Evolutionary conservation across 108 stramenopile genomes (phyloP).

Genomic region (Skeletonema potamos): DNA sequence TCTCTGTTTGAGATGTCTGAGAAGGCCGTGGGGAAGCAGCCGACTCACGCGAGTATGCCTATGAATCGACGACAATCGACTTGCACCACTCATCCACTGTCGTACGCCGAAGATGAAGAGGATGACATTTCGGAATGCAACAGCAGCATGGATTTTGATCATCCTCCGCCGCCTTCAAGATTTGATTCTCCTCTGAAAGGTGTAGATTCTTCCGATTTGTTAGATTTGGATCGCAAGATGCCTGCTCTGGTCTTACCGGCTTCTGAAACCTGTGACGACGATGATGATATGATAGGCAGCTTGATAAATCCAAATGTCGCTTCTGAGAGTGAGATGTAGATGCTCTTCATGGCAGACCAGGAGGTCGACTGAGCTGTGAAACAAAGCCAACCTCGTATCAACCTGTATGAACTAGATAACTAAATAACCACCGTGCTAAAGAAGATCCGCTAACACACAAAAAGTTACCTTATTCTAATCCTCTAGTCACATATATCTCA

Average conservation of each 20-base stretch:
- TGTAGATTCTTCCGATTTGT: too few relatives aligned
- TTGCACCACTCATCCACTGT: neutral
- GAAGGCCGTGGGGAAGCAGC: neutral
- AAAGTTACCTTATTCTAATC: neutral
- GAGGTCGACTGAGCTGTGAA: neutral
- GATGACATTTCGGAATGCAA: neutral
- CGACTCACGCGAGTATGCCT: too few relatives aligned
- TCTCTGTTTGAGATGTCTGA: neutral
- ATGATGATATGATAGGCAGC: too few relatives aligned
- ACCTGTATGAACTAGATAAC: neutral
- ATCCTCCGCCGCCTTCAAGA: neutral
- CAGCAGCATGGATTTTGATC: neutral
- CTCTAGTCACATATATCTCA: slow-evolving; percentile 42
- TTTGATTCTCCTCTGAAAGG: neutral
- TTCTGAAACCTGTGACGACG: neutral
- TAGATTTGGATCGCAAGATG: neutral
- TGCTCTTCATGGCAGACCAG: neutral
- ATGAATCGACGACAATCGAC: neutral
- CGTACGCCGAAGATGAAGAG: neutral
- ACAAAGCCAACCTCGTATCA: neutral
- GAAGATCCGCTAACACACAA: neutral
- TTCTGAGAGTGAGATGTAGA: neutral
- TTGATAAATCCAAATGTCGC: neutral
- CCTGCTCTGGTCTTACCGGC: neutral
- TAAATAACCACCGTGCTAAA: neutral